Evolutionary conservation across 1,284 basidiomycete species (phyloP).

Genomic region (Trichosporon inkin): DNA sequence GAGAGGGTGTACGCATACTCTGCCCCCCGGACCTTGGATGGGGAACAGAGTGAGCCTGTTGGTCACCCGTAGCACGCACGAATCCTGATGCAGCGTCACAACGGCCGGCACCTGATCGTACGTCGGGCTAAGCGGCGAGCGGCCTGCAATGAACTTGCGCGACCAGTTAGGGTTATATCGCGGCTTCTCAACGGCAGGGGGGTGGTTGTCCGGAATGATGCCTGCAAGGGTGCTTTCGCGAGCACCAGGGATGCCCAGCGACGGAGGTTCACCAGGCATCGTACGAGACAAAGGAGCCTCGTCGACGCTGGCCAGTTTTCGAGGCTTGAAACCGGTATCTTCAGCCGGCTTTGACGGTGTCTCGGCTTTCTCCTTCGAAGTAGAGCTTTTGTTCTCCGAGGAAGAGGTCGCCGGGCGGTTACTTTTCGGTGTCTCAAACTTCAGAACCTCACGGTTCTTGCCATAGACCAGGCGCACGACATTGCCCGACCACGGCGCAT

Average conservation of each 20-base stretch:
- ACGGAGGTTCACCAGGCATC: not conserved
- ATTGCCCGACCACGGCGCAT: constrained; percentile 31
- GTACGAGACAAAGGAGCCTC: not conserved
- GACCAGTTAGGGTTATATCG: constrained; percentile 48
- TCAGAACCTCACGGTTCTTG: constrained; percentile 35
- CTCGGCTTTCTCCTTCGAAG: not conserved
- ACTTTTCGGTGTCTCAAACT: constrained; percentile 14
- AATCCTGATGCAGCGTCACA: constrained; percentile 48
- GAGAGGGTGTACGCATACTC: constrained; percentile 49
- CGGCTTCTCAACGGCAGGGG: constrained; percentile 12
- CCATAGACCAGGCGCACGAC: constrained; percentile 37
- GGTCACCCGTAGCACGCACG: constrained; percentile 44
- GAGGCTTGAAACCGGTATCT: not conserved
- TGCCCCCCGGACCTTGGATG: constrained; percentile 51
- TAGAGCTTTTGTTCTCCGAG: not conserved
- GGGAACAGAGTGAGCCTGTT: constrained; percentile 48
- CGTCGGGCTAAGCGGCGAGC: constrained; percentile 51
- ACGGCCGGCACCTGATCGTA: constrained; percentile 51
- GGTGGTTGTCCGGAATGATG: not conserved
- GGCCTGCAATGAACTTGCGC: constrained; percentile 51
- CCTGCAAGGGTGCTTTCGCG: not conserved
- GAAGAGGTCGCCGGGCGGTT: not conserved
- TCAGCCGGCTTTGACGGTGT: not conserved
- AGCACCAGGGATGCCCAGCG: not conserved
- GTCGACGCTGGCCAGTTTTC: not conserved